Conservation (phyloP, 176 grass and related monocot species). For the Saccharum spontaneum region DNA sequence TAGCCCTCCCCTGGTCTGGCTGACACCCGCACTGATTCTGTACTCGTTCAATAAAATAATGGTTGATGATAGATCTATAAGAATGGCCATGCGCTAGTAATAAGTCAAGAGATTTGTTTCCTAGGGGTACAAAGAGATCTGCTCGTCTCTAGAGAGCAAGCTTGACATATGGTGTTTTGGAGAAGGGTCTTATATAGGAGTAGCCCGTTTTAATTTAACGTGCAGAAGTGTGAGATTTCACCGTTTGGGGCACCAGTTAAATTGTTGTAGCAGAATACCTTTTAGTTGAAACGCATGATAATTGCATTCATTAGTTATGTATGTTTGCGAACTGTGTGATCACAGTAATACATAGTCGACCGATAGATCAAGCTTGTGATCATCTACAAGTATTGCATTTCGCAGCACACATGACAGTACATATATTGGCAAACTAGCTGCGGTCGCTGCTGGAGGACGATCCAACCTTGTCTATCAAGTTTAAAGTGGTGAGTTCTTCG, state of each 20-base stretch:
- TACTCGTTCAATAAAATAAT: too few species aligned
- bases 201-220: too few species aligned
- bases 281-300: too few species aligned
- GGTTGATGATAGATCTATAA: neutral
- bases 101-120: neutral
- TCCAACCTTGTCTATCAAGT: conserved; percentile 1
- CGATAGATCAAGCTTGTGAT: neutral
- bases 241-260: too few species aligned
- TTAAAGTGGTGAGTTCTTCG: neutral
- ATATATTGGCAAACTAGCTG: neutral
- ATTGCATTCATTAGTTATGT: neutral
- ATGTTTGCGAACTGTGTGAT: neutral
- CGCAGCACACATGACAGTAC: neutral
- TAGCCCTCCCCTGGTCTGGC: too few species aligned
- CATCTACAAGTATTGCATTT: neutral
- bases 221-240: too few species aligned
- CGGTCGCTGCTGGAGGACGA: neutral
- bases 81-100: neutral
- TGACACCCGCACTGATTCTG: too few species aligned
- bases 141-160: neutral
- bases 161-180: too few species aligned
- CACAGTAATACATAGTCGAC: neutral
- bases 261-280: too few species aligned
- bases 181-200: too few species aligned
- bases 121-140: neutral